Percentiles rank a stretch among this genome's conserved stretches.
Conservation (phyloP, 768 basidiomycete genomes). For the Mycena crocata region DNA sequence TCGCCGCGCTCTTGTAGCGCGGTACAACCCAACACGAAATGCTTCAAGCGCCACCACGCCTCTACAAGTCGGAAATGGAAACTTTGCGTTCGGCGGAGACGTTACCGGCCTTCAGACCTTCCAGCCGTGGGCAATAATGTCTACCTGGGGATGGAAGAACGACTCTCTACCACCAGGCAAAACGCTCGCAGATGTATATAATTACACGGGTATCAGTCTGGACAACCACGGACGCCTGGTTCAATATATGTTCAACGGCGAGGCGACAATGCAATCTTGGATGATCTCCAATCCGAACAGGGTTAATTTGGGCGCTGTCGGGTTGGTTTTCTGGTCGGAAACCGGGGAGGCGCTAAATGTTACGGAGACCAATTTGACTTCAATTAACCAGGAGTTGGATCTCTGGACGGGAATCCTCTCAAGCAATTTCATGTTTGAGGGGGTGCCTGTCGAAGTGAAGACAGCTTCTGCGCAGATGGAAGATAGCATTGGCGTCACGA, state of each 20-base stretch:
- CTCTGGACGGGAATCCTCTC: slow-evolving; percentile 67
- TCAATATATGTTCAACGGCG: slow-evolving; percentile 61
- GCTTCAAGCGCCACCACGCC: slow-evolving; percentile 60
- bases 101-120: slow-evolving; percentile 70
- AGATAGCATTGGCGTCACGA: slow-evolving; percentile 53
- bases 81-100: slow-evolving; percentile 71
- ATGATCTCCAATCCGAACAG: slow-evolving; percentile 69
- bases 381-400: slow-evolving; percentile 57
- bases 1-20: slow-evolving; percentile 57
- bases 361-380: slow-evolving; percentile 51
- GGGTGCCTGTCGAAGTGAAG: slow-evolving; percentile 49
- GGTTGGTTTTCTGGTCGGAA: slow-evolving; percentile 54
- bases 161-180: slow-evolving; percentile 60
- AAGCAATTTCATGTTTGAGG: slow-evolving; percentile 56
- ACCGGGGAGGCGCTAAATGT: slow-evolving; percentile 44
- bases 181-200: slow-evolving; percentile 56
- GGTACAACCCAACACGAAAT: slow-evolving; percentile 63
- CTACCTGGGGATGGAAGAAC: slow-evolving; percentile 74
- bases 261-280: slow-evolving; percentile 60
- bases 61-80: slow-evolving; percentile 71
- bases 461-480: slow-evolving; percentile 53
- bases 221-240: slow-evolving; percentile 62
- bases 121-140: slow-evolving; percentile 65
- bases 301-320: slow-evolving; percentile 64
- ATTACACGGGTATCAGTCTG: slow-evolving; percentile 63